Percentiles rank a stretch among this genome's conserved stretches.
phyloP scores from a whole-genome alignment of 345 rosid genomes.

The Bruguiera gymnorhiza region DNA sequence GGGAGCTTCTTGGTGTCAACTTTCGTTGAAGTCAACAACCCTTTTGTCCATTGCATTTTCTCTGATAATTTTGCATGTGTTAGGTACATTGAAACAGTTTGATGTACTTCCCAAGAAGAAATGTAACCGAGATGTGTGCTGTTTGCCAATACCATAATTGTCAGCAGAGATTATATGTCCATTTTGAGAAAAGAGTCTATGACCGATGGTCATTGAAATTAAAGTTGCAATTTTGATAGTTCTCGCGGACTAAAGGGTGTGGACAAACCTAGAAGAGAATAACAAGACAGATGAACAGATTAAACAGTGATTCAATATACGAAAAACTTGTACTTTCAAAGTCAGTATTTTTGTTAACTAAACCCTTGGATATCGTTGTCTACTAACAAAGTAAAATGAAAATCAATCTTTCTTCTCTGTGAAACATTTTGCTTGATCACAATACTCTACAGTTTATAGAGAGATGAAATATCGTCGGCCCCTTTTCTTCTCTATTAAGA shows the following conservation, averaged over 20 bases:
- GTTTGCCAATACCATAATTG: neutral
- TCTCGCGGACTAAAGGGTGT: neutral
- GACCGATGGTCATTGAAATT: neutral
- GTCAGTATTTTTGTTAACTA: too few relatives aligned
- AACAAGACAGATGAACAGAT: too few relatives aligned
- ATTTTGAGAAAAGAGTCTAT: conserved; percentile 1
- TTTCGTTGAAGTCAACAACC: conserved; percentile 1
- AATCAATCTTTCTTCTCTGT: too few relatives aligned
- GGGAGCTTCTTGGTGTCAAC: conserved; percentile 12
- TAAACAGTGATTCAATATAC: too few relatives aligned
- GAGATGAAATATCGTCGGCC: too few relatives aligned
- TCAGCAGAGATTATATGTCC: neutral
- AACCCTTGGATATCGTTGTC: too few relatives aligned
- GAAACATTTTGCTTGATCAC: too few relatives aligned
- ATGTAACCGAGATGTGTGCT: neutral
- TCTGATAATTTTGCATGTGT: conserved; percentile 12
- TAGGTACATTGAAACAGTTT: neutral
- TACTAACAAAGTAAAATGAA: too few relatives aligned
- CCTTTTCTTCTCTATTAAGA: too few relatives aligned
- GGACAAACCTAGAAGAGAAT: too few relatives aligned
- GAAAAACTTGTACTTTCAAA: too few relatives aligned
- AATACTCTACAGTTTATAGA: too few relatives aligned
- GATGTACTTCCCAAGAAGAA: conserved; percentile 5
- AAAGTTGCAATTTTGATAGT: neutral
- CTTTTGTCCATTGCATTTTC: conserved; percentile 2